These are phyloP conservation scores for Cucumis hystrix DNA, from an alignment of 306 rosid species.

Conservation along the genomic window DNA sequence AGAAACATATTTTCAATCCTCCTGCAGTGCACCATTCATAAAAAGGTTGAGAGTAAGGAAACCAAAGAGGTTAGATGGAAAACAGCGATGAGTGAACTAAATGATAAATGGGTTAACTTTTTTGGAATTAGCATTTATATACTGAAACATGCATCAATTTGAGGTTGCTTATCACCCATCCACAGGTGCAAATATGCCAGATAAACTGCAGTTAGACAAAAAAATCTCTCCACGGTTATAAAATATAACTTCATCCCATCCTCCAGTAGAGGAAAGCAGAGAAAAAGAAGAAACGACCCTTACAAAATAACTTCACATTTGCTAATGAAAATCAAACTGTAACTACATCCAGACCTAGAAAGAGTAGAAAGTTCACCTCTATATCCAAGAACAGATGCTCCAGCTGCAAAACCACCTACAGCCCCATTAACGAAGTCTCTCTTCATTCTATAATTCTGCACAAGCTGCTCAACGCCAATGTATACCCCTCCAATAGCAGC, in stretches of 20 bases:
- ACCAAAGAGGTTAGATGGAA: background rate
- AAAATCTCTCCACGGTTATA: background rate
- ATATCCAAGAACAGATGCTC: constrained; percentile 77
- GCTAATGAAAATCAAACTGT: background rate
- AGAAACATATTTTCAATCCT: background rate
- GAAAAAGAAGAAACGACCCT: background rate
- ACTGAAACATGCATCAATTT: background rate
- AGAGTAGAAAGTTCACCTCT: constrained; percentile 36
- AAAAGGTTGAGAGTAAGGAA: background rate
- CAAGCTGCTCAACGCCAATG: constrained; percentile 82
- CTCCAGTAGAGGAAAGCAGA: background rate
- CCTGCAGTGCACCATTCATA: background rate
- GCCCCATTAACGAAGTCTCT: constrained; percentile 93
- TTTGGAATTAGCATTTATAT: background rate
- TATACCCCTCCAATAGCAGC: constrained; percentile 97
- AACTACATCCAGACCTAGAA: background rate
- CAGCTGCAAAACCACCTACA: constrained; percentile 93
- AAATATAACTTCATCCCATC: background rate
- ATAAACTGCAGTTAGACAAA: background rate
- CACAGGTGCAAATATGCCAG: background rate
- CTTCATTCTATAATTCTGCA: constrained; percentile 67
- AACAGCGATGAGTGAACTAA: background rate
- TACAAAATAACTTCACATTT: background rate
- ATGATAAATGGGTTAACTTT: background rate
- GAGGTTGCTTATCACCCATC: background rate